These are phyloP conservation scores for Flaveria linearis DNA, from an alignment of 129 eudicot species.

Conservation along the genomic window DNA sequence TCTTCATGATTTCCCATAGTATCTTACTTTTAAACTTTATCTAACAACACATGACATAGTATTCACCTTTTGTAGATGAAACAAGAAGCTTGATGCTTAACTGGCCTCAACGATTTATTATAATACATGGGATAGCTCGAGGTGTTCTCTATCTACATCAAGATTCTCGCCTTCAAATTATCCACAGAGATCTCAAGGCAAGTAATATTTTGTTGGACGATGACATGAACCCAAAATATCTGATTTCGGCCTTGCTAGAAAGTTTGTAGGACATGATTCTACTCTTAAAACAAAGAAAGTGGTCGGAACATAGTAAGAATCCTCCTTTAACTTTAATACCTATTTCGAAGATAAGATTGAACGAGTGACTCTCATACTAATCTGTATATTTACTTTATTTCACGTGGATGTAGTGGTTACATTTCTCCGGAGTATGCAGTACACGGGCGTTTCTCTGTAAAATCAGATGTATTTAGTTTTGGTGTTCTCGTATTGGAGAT, in stretches of 20 bases:
- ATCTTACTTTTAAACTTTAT: not conserved
- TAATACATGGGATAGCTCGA: slow-evolving; percentile 45
- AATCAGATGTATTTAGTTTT: slow-evolving; percentile 40
- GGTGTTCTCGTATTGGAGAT: slow-evolving; percentile 40
- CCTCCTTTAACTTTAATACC: not conserved
- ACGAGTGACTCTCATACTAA: not conserved
- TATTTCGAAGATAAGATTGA: not conserved
- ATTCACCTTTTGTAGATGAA: slow-evolving; percentile 22
- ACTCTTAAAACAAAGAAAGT: slow-evolving; percentile 30
- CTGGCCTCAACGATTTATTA: slow-evolving; percentile 37
- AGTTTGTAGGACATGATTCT: slow-evolving; percentile 26
- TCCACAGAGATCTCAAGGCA: slow-evolving; percentile 50
- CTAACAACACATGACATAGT: not conserved
- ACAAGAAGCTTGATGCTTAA: slow-evolving; percentile 21
- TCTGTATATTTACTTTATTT: not conserved
- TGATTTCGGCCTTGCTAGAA: slow-evolving; percentile 53
- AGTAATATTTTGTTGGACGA: slow-evolving; percentile 40
- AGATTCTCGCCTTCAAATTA: slow-evolving; percentile 48
- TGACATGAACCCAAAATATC: slow-evolving; percentile 52
- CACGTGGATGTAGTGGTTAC: slow-evolving; percentile 20
- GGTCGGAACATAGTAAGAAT: slow-evolving; percentile 50
- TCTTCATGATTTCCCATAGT: not conserved
- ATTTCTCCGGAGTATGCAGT: slow-evolving; percentile 40
- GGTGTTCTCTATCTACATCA: slow-evolving; percentile 55
- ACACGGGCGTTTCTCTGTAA: slow-evolving; percentile 30